phyloP scores from a whole-genome alignment of 306 rosid genomes.

The Castanospermum australe region DNA sequence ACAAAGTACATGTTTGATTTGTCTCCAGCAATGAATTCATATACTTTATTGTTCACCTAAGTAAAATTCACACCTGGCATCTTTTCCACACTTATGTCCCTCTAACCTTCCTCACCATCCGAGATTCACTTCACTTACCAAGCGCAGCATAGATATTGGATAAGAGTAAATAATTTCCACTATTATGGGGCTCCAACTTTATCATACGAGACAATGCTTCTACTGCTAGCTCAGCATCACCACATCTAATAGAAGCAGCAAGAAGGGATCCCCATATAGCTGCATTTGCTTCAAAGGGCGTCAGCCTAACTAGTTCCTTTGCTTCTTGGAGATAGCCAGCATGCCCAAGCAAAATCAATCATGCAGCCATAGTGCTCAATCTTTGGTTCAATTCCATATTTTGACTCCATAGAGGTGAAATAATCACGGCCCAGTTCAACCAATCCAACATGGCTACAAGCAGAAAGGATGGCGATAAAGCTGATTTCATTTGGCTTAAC shows the following conservation, averaged over 20 bases:
- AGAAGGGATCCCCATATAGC: slow-evolving; percentile 82
- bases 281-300: slow-evolving; percentile 71
- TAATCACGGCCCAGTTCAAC: slow-evolving; percentile 49
- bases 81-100: slow-evolving; percentile 56
- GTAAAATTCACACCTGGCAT: slow-evolving; percentile 55
- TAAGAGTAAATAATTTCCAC: slow-evolving; percentile 60
- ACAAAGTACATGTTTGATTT: slow-evolving; percentile 36
- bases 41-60: slow-evolving; percentile 60
- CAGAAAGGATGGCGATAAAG: slow-evolving; percentile 67
- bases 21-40: slow-evolving; percentile 69
- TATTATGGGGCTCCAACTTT: slow-evolving; percentile 53
- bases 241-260: slow-evolving; percentile 51
- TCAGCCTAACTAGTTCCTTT: slow-evolving; percentile 36
- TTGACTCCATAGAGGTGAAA: slow-evolving; percentile 47
- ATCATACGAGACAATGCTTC: slow-evolving; percentile 49
- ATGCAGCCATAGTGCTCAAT: slow-evolving; percentile 57
- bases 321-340: slow-evolving; percentile 74
- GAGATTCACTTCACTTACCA: slow-evolving; percentile 66
- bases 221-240: slow-evolving; percentile 54
- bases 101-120: slow-evolving; percentile 64
- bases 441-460: slow-evolving; percentile 71
- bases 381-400: slow-evolving; percentile 46
- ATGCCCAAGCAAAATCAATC: slow-evolving; percentile 61
- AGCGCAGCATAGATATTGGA: slow-evolving; percentile 59
- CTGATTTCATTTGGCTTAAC: slow-evolving; percentile 63